Evolutionary conservation across 176 grass and related monocot species (phyloP), one percentile per base, ranked within the genome.

Genomic region (Eleusine coracana): DNA sequence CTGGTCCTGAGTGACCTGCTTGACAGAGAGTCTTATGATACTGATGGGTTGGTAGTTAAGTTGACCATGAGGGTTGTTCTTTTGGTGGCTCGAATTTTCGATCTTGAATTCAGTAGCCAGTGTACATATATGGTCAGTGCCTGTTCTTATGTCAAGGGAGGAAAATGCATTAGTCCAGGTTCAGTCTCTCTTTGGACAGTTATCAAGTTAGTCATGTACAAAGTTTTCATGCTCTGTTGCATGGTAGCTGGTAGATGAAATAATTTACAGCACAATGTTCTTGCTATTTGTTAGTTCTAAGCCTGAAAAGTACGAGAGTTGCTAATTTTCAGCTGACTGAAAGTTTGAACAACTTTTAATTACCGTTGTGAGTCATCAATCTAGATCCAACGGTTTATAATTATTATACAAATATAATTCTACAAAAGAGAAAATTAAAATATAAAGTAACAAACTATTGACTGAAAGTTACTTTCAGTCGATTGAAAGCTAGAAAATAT

Each of bases 101-200:
- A 29, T 71, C 81, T 29, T 65, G 21, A 56, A 78, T 83, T 55
- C 34, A 72, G 80, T 78, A 36, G 80, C 37, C 36, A 56, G 10
- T 84, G 87, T 80, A 75, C 70, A 74, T 70, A 75, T 84, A 84
- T 66, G 48, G 49, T 58, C 74, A 36, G 50, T 61, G 55, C 18
- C 58, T 61, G 60, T 0, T 29, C 60, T 63, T 29, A 12, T 56
- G 16, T 49, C 20, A 36, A 34, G 31, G 52, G 5, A 40, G 0
- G 34, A n/a, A 15, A 58, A 31, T 63, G 65, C 54, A 54, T 64
- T 13, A 10, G 80, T 23, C 76, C 23, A 20, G 51, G 61, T 74
- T 50, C n/a, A 18, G 10, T 54, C 16, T 3, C 14, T 10, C 31
- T 73, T 55, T 27, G 69, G 40, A 61, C 66, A 73, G 18, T 68